These are phyloP conservation scores for Didymella exigua DNA, from an alignment of 2,329 filamentous ascomycete genomes.

Conservation along the genomic window DNA sequence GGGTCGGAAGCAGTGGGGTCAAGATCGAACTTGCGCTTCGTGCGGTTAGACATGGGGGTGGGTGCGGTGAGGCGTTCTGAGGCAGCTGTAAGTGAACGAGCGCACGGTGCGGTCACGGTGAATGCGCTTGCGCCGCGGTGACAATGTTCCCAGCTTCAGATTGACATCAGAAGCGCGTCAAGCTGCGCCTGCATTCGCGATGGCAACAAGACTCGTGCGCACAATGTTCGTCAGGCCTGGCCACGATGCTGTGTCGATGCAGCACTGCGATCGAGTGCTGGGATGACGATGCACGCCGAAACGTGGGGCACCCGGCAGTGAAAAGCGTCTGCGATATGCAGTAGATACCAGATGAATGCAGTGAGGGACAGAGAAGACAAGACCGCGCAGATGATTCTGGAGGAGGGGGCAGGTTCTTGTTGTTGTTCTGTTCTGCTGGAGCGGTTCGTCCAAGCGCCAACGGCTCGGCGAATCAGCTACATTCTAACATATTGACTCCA, in stretches of 20 bases:
- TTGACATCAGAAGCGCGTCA: conserved; percentile 34
- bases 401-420: conserved; percentile 19
- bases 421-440: conserved; percentile 26
- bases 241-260: conserved; percentile 30
- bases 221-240: conserved; percentile 28
- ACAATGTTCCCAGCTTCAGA: conserved; percentile 16
- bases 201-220: conserved; percentile 20
- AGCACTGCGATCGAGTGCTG: conserved; percentile 21
- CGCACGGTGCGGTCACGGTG: conserved; percentile 9
- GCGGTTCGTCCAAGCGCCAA: conserved; percentile 25
- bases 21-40: conserved; percentile 50
- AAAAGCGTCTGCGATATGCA: conserved; percentile 18
- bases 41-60: conserved; percentile 45
- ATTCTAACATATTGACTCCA: conserved; percentile 22
- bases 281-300: conserved; percentile 25
- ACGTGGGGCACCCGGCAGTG: conserved; percentile 1
- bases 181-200: conserved; percentile 30
- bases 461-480: conserved; percentile 22
- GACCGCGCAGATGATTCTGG: conserved; percentile 24
- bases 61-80: conserved; percentile 30
- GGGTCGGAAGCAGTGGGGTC: conserved; percentile 49
- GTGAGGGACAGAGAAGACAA: conserved; percentile 16
- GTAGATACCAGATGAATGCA: conserved; percentile 18
- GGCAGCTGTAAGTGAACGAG: conserved; percentile 26
- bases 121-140: conserved; percentile 34